Conservation (phyloP, 2,329 filamentous ascomycete genomes). For the Huntiella savannae region DNA sequence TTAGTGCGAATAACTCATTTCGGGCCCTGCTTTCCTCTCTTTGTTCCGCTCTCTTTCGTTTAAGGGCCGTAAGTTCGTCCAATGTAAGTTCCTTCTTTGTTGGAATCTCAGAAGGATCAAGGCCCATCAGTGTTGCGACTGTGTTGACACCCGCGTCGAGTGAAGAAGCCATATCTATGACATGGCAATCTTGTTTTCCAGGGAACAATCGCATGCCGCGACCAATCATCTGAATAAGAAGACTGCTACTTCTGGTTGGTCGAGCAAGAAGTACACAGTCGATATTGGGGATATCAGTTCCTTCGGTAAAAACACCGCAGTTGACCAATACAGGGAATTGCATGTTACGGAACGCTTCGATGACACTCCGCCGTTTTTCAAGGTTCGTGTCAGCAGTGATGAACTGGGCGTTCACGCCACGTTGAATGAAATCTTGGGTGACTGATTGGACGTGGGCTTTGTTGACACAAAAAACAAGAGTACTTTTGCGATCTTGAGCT, state of each 20-base stretch:
- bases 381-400: constrained; percentile 69
- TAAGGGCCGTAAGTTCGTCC: constrained; percentile 20
- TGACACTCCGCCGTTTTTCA: constrained; percentile 44
- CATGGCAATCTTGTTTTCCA: constrained; percentile 72
- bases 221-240: constrained; percentile 95
- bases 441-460: constrained; percentile 60
- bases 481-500: constrained; percentile 48
- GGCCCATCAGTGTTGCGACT: constrained; percentile 78
- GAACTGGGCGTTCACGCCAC: constrained; percentile 66
- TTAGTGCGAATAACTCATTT: constrained; percentile 4
- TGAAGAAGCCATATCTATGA: constrained; percentile 89
- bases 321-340: constrained; percentile 73
- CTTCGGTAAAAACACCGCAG: constrained; percentile 91
- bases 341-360: constrained; percentile 57
- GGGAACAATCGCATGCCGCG: constrained; percentile 70
- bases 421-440: constrained; percentile 53
- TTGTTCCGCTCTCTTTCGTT: constrained; percentile 23
- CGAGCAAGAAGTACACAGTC: constrained; percentile 79
- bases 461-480: constrained; percentile 87
- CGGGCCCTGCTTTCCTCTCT: constrained; percentile 5
- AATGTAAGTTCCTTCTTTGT: constrained; percentile 39
- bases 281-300: constrained; percentile 92
- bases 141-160: constrained; percentile 72
- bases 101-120: constrained; percentile 66
- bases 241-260: constrained; percentile 79